These are phyloP conservation scores for Ochromonas danica DNA, from an alignment of 108 stramenopile species.

Conservation along the genomic window DNA sequence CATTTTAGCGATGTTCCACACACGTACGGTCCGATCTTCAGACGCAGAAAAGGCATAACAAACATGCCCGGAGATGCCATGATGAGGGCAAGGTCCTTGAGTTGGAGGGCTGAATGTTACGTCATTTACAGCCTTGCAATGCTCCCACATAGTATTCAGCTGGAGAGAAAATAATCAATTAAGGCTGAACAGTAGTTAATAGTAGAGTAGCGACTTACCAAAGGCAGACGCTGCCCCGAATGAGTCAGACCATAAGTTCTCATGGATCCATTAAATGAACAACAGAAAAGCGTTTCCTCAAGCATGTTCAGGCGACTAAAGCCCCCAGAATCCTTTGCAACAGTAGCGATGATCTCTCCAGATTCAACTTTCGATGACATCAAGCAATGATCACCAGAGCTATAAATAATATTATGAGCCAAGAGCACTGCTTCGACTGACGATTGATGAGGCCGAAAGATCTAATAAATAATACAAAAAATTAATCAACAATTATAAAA, in stretches of 20 bases:
- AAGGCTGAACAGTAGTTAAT: background rate
- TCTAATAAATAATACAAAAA: background rate
- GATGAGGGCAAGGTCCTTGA: background rate
- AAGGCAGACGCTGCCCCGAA: background rate
- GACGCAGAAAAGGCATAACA: background rate
- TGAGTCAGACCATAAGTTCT: constrained; percentile 2
- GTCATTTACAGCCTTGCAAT: background rate
- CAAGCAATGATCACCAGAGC: background rate
- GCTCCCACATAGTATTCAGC: constrained; percentile 18
- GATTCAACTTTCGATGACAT: background rate
- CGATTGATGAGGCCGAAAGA: background rate
- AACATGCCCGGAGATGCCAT: background rate
- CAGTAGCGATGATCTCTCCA: background rate
- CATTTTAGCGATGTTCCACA: background rate
- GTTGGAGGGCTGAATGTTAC: background rate
- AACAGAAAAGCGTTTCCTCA: background rate
- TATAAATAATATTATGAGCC: background rate
- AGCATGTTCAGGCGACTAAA: background rate
- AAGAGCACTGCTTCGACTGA: background rate
- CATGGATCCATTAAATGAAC: constrained; percentile 19
- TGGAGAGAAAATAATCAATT: background rate
- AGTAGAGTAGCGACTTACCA: background rate
- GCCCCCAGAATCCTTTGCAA: background rate
- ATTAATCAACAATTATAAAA: background rate
- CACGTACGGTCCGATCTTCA: background rate